Percentiles rank a stretch among this genome's conserved stretches.
Conservation (phyloP, 2,329 filamentous ascomycete genomes). For the Lasiodiplodia citricola region DNA sequence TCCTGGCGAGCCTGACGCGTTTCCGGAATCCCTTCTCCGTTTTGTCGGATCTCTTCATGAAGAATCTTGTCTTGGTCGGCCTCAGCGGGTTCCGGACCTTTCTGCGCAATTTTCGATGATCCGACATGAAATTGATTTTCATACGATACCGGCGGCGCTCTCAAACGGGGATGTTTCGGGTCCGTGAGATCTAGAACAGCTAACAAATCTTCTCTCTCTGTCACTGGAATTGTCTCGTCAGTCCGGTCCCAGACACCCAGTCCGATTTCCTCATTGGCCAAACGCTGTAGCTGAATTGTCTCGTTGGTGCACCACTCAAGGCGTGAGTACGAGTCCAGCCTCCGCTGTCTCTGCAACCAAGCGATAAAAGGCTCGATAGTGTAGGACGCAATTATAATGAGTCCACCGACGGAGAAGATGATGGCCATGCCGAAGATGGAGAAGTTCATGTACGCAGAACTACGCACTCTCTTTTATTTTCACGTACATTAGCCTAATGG, state of each 20-base stretch:
- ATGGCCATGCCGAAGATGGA: conserved; percentile 32
- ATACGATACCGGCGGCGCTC: background rate
- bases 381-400: conserved; percentile 30
- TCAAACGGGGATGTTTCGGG: background rate
- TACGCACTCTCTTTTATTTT: conserved; percentile 34
- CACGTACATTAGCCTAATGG: too few species aligned
- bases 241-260: background rate
- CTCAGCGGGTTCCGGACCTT: background rate
- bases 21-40: too few species aligned
- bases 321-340: background rate
- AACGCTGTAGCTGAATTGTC: conserved; percentile 20
- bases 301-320: conserved; percentile 24
- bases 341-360: background rate
- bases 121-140: background rate
- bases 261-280: conserved; percentile 13
- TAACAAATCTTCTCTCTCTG: background rate
- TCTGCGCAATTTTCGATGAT: too few species aligned
- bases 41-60: too few species aligned
- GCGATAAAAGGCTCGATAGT: background rate
- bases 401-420: conserved; percentile 30
- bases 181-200: background rate
- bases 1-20: too few species aligned
- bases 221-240: conserved; percentile 28
- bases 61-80: background rate
- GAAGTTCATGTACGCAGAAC: conserved; percentile 33